Evolutionary conservation across 2,329 filamentous ascomycete genomes (phyloP).

Genomic region (Phialophora verrucosa): DNA sequence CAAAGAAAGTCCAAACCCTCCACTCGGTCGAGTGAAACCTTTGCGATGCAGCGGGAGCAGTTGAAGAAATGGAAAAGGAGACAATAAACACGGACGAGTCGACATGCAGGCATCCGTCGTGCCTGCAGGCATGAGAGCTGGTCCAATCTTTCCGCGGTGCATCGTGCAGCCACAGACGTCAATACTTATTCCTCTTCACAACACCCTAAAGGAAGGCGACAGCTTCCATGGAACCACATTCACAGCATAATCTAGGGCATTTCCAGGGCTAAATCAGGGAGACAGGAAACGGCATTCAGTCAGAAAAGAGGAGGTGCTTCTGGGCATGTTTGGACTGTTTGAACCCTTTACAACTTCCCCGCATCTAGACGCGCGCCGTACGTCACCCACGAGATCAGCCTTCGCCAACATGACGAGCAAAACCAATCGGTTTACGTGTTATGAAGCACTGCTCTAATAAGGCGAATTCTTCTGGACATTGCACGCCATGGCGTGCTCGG

Average conservation of each 20-base stretch:
- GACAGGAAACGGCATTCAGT: not conserved
- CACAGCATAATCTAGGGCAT: not conserved
- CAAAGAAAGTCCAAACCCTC: constrained; percentile 25
- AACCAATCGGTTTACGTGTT: constrained; percentile 1
- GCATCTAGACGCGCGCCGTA: not conserved
- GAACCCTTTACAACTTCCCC: not conserved
- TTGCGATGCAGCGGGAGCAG: constrained; percentile 10
- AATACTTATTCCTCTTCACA: not conserved
- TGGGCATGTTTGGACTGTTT: constrained; percentile 2
- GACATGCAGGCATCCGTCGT: constrained; percentile 23
- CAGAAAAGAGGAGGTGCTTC: not conserved
- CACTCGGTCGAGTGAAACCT: constrained; percentile 8
- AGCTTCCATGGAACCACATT: not conserved
- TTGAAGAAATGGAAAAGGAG: constrained; percentile 7
- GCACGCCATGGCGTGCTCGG: not conserved
- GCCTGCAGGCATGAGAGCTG: constrained; percentile 17
- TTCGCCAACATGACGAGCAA: not conserved
- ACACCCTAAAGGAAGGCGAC: not conserved
- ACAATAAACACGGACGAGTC: constrained; percentile 5
- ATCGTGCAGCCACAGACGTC: not conserved
- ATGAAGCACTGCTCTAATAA: not conserved
- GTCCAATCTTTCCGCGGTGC: not conserved
- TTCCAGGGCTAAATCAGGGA: not conserved
- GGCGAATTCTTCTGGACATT: not conserved
- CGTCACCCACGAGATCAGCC: not conserved